Evolutionary conservation across 768 basidiomycete genomes (phyloP).

Genomic region (Serendipita sp.): DNA sequence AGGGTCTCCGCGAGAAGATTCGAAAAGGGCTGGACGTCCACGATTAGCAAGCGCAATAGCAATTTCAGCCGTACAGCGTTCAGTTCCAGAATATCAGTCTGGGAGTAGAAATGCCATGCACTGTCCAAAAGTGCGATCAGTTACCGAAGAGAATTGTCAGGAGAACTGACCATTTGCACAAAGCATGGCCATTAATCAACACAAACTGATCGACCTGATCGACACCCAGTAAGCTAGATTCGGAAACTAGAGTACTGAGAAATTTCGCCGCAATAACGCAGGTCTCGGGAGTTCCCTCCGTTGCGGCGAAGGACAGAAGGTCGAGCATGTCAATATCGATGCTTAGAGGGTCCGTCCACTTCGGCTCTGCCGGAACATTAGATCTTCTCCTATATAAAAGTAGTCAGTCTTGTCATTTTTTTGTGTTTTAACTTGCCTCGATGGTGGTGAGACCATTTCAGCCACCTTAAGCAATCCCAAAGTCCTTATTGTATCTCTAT

Average conservation of each 20-base stretch:
- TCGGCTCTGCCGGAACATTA: neutral
- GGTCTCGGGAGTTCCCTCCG: constrained; percentile 32
- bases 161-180: constrained; percentile 40
- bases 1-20: constrained; percentile 29
- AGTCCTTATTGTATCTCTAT: constrained; percentile 29
- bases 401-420: neutral
- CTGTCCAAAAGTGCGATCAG: constrained; percentile 21
- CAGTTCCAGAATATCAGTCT: constrained; percentile 39
- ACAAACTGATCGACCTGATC: constrained; percentile 64
- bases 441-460: constrained; percentile 36
- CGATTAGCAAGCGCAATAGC: constrained; percentile 40
- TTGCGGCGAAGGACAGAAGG: constrained; percentile 36
- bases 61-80: constrained; percentile 37
- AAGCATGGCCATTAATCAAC: constrained; percentile 38
- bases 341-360: constrained; percentile 39
- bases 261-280: constrained; percentile 44
- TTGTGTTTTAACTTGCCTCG: constrained; percentile 29
- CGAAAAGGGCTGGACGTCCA: constrained; percentile 48
- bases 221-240: constrained; percentile 42
- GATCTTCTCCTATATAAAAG: neutral
- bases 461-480: constrained; percentile 31
- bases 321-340: constrained; percentile 40
- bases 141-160: neutral
- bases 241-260: constrained; percentile 39
- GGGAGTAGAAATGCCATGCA: constrained; percentile 47